phyloP scores from a whole-genome alignment of 495 filamentous ascomycete species.

The Penicillium coprophilum region DNA sequence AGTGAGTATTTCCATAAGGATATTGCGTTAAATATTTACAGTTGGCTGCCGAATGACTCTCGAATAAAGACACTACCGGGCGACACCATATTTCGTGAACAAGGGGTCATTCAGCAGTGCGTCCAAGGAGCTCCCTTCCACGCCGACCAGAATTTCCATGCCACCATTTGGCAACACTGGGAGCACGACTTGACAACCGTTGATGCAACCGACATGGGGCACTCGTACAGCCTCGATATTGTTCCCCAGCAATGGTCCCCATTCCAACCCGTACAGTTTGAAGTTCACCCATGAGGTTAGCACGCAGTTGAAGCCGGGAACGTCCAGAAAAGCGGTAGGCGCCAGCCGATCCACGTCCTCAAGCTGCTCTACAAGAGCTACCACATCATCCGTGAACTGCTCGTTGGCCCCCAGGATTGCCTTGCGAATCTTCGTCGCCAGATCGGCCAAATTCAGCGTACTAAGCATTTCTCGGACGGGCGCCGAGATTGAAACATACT shows the following conservation, averaged over 20 bases:
- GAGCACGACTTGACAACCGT: slow-evolving; percentile 37
- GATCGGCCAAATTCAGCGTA: slow-evolving; percentile 22
- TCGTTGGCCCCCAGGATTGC: slow-evolving; percentile 30
- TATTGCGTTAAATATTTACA: no score
- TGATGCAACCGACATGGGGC: slow-evolving; percentile 34
- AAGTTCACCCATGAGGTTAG: slow-evolving; percentile 35
- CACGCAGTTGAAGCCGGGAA: slow-evolving; percentile 34
- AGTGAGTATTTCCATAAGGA: no score
- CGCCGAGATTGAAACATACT: slow-evolving; percentile 23
- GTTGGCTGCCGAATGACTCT: not conserved
- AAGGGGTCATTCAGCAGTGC: slow-evolving; percentile 30
- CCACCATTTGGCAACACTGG: slow-evolving; percentile 35
- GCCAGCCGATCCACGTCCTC: slow-evolving; percentile 32
- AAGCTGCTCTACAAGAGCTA: slow-evolving; percentile 24
- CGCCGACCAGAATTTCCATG: slow-evolving; percentile 37
- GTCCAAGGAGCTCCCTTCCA: slow-evolving; percentile 28
- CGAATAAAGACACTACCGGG: slow-evolving; percentile 7
- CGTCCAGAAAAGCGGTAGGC: slow-evolving; percentile 35
- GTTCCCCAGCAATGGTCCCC: slow-evolving; percentile 33
- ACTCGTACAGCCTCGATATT: slow-evolving; percentile 33
- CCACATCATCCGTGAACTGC: slow-evolving; percentile 24
- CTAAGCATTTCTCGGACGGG: slow-evolving; percentile 21
- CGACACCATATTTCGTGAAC: slow-evolving; percentile 28
- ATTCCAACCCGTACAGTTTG: slow-evolving; percentile 33
- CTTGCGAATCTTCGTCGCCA: slow-evolving; percentile 33